Conservation (phyloP, 2,329 filamentous ascomycete genomes). For the Sclerotinia minor region DNA sequence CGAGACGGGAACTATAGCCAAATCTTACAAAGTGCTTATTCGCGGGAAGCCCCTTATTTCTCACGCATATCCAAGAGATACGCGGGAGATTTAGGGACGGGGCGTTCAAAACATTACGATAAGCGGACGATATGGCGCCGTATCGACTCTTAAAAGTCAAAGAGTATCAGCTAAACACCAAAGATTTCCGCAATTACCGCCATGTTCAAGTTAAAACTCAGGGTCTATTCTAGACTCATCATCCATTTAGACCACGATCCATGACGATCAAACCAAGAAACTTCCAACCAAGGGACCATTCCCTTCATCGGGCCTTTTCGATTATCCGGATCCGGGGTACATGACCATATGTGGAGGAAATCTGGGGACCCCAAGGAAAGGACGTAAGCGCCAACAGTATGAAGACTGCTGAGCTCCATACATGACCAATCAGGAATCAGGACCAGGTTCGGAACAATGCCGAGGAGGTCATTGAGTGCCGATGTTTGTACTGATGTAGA, state of each 20-base stretch:
- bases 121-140: background rate
- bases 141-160: no score
- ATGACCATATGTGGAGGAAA: conserved; percentile 6
- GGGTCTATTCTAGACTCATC: background rate
- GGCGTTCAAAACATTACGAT: background rate
- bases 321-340: conserved; percentile 16
- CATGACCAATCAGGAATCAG: background rate
- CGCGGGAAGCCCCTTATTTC: background rate
- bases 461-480: conserved; percentile 8
- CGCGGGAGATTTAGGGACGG: background rate
- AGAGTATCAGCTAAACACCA: background rate
- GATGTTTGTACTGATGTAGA: background rate
- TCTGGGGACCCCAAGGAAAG: conserved; percentile 13
- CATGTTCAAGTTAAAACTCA: background rate
- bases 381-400: background rate
- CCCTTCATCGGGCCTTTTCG: conserved; percentile 9
- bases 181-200: background rate
- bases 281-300: background rate
- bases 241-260: background rate
- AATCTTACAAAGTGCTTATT: background rate
- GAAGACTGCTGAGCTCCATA: background rate
- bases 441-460: background rate
- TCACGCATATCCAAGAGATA: background rate
- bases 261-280: background rate
- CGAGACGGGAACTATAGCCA: background rate